Base-by-base conservation (phyloP, 2,329 filamentous ascomycete species). In the Paracoccidioides brasiliensis region DNA sequence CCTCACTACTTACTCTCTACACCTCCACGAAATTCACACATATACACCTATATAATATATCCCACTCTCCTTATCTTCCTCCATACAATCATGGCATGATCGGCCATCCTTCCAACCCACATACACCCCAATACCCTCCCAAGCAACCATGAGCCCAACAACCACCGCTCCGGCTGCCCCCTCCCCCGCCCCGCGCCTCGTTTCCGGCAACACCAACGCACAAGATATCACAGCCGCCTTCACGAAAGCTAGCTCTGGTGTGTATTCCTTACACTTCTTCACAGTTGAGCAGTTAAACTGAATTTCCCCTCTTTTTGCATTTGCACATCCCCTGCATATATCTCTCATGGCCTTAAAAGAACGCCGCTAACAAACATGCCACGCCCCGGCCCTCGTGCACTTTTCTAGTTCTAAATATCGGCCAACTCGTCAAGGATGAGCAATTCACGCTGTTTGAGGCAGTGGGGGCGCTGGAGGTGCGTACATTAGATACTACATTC, bases 391-490 rank as follows among this genome's bases (percentile, higher is more conserved):
- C 5, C 12, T 33, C 35, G 14, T 42, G 9, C 3, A 28, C 8
- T 14, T 3, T 40, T 53, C 22, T 59, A 95, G 90, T 82, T 59
- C 75, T 97, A 56, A 73, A 80, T 49, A 82, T 86, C 6, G 93
- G 93, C 37, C 83, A 94, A 63, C 79, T 98, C 3, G 79, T 97
- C 60, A 96, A 96, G 73, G 90, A 97, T 88, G 88, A 86, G 46
- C 83, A 82, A 67, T 97, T 98, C 66, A 95, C 90, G 1, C 78
- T 98, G 4, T 96, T 95, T 63, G 93, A 97, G 73, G 86, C 90
- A 51, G 93, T 98, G 62, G 88, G 88, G 57, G 82, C 82, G 59
- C 72, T 85, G 57, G 82, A 85, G 77, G 75, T 77, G 61, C 55
- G 72, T 64, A 22, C 22, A 22, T 22, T 22, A 22, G 22, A 22